These are phyloP conservation scores for Sporothrix phasma DNA, from an alignment of 2,329 filamentous ascomycete species.

Conservation along the genomic window DNA sequence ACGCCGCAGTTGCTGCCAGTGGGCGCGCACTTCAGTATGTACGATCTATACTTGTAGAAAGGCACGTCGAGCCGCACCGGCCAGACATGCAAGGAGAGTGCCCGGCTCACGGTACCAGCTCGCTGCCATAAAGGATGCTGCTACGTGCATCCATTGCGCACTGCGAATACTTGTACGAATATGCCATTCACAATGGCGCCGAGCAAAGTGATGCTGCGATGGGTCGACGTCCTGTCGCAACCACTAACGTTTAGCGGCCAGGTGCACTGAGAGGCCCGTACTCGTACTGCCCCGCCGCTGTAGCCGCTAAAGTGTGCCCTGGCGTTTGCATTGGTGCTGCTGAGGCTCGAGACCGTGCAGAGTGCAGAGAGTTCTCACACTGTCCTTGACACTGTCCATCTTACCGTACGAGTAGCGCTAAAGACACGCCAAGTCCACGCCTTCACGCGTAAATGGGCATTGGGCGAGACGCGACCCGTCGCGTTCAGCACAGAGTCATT, in stretches of 20 bases:
- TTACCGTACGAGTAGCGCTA: not conserved
- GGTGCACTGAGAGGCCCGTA: not conserved
- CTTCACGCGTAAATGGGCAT: slow-evolving; percentile 16
- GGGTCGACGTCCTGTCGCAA: too few species aligned
- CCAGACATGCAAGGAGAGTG: not conserved
- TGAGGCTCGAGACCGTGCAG: not conserved
- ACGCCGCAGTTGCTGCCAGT: not conserved
- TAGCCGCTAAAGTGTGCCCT: not conserved
- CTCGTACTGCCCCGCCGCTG: slow-evolving; percentile 4
- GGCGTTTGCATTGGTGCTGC: not conserved
- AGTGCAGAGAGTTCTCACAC: not conserved
- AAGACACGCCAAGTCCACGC: slow-evolving; percentile 4
- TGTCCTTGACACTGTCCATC: not conserved
- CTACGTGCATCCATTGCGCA: not conserved
- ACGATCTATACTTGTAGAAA: too few species aligned
- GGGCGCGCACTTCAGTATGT: not conserved
- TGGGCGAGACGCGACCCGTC: slow-evolving; percentile 10
- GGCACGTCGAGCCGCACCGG: too few species aligned
- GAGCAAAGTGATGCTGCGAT: too few species aligned
- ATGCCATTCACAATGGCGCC: not conserved
- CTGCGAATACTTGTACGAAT: too few species aligned
- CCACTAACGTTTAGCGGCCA: slow-evolving; percentile 5
- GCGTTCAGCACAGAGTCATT: slow-evolving; percentile 4
- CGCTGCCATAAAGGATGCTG: too few species aligned
- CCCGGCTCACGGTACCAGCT: too few species aligned